Evolutionary conservation across 805 yeast genomes (phyloP).

Genomic region (Hermanozyma aechmeae): DNA sequence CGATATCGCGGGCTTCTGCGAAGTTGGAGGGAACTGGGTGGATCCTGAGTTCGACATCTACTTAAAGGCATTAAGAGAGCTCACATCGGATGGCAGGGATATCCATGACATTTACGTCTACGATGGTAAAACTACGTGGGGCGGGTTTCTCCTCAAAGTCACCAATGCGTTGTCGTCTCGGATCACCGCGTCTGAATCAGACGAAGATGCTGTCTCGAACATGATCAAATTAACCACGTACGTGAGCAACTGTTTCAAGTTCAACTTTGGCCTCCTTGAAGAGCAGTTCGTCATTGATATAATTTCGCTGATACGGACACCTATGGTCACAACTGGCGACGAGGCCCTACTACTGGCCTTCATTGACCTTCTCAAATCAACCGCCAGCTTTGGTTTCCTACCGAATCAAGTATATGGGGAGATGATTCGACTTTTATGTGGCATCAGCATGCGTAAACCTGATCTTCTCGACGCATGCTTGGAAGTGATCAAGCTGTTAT

Average conservation of each 20-base stretch:
- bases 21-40: constrained; percentile 17
- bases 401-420: too few relatives aligned
- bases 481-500: too few relatives aligned
- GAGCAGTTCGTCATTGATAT: constrained; percentile 22
- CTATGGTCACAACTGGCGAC: too few relatives aligned
- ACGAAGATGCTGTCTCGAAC: constrained; percentile 7
- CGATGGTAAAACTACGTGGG: constrained; percentile 21
- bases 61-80: constrained; percentile 33
- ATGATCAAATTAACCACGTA: constrained; percentile 19
- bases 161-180: too few relatives aligned
- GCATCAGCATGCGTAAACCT: too few relatives aligned
- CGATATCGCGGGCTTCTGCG: constrained; percentile 41
- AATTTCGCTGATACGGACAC: too few relatives aligned
- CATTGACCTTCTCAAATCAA: constrained; percentile 32
- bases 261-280: constrained; percentile 36
- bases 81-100: constrained; percentile 47
- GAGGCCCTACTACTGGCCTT: constrained; percentile 25
- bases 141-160: constrained; percentile 6
- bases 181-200: too few relatives aligned
- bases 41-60: constrained; percentile 47
- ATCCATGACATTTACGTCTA: constrained; percentile 41
- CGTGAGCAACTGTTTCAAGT: constrained; percentile 37
- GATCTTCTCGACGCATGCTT: too few relatives aligned
- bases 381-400: constrained; percentile 31
- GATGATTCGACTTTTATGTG: too few relatives aligned